These are phyloP conservation scores for Tulasnella sp. DNA, from an alignment of 768 basidiomycete species.

Conservation along the genomic window DNA sequence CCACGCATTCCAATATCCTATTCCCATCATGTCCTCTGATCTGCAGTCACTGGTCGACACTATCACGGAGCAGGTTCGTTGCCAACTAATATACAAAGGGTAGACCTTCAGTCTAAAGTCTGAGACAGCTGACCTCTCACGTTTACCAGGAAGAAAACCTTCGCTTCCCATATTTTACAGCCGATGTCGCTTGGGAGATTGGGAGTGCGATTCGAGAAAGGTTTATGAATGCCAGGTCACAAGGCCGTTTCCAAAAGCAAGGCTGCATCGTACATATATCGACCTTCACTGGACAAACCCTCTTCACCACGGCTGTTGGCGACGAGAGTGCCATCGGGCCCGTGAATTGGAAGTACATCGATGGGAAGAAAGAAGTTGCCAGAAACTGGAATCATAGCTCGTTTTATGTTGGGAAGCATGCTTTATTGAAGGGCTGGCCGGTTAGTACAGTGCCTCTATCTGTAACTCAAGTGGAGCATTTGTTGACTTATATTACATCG, in stretches of 20 bases:
- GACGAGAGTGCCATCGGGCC: constrained; percentile 14
- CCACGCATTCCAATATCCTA: background rate
- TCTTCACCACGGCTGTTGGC: constrained; percentile 13
- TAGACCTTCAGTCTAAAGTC: no score
- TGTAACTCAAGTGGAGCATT: background rate
- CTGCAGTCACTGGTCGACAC: background rate
- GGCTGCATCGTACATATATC: constrained; percentile 16
- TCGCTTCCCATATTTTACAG: constrained; percentile 11
- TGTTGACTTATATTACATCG: background rate
- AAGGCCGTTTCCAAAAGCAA: background rate
- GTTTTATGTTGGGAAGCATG: constrained; percentile 13
- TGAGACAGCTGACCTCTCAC: background rate
- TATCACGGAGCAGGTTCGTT: background rate
- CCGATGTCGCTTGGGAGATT: constrained; percentile 15
- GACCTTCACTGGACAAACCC: constrained; percentile 16
- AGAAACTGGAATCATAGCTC: constrained; percentile 15
- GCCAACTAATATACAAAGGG: background rate
- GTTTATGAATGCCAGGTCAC: constrained; percentile 10
- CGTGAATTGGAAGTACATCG: constrained; percentile 15
- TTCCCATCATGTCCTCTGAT: background rate
- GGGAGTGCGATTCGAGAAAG: constrained; percentile 9
- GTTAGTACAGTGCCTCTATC: background rate
- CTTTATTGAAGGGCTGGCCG: background rate
- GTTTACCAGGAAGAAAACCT: constrained; percentile 13
- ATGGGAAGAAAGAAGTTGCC: constrained; percentile 18